A percentile compares a stretch with the other conserved stretches of the same genome.
These are phyloP conservation scores for Barnettozyma wickerhamii DNA, from an alignment of 805 yeast species.

Conservation along the genomic window DNA sequence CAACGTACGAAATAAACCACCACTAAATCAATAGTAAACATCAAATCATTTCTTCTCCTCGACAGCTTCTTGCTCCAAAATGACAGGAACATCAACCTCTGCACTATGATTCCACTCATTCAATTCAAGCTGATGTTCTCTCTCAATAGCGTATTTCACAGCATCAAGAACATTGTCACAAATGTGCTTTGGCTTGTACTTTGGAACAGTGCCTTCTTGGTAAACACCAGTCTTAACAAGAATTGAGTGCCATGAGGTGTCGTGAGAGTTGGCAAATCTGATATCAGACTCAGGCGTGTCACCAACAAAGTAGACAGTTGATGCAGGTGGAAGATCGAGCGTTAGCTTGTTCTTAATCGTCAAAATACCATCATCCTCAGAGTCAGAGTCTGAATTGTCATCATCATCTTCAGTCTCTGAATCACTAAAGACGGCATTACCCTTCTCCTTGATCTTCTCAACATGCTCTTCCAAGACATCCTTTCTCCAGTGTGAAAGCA, in stretches of 20 bases:
- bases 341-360: slow-evolving; percentile 40
- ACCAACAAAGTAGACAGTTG: slow-evolving; percentile 84
- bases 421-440: slow-evolving; percentile 26
- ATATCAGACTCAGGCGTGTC: slow-evolving; percentile 89
- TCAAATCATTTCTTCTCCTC: slow-evolving; percentile 9
- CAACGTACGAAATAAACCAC: slow-evolving; percentile 12
- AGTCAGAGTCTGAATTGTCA: slow-evolving; percentile 21
- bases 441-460: slow-evolving; percentile 41
- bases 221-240: slow-evolving; percentile 86
- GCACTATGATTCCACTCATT: slow-evolving; percentile 67
- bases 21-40: slow-evolving; percentile 21
- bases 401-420: slow-evolving; percentile 26
- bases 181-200: slow-evolving; percentile 70
- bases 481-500: slow-evolving; percentile 72
- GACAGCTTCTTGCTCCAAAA: slow-evolving; percentile 36
- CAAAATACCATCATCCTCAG: slow-evolving; percentile 40
- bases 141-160: slow-evolving; percentile 75
- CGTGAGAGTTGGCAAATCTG: slow-evolving; percentile 83
- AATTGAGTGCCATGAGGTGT: slow-evolving; percentile 79
- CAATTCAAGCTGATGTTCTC: slow-evolving; percentile 71
- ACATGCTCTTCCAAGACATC: slow-evolving; percentile 73
- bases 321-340: slow-evolving; percentile 71
- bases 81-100: slow-evolving; percentile 43
- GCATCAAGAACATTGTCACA: slow-evolving; percentile 78
- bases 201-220: slow-evolving; percentile 74